These are phyloP conservation scores for Penicillium ochrochloron DNA, from an alignment of 495 filamentous ascomycete genomes.

Conservation along the genomic window DNA sequence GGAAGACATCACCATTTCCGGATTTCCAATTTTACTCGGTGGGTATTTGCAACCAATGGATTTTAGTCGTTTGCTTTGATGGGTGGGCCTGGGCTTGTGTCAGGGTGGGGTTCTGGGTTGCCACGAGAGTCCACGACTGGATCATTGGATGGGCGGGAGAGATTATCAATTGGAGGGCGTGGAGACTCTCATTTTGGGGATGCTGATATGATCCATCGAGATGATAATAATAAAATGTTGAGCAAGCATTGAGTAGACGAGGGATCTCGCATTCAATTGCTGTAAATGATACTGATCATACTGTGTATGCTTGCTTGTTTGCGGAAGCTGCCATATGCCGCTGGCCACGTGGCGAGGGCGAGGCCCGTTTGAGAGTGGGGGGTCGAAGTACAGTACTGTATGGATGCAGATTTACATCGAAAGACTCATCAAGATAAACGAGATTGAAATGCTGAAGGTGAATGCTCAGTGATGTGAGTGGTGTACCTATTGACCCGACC, in stretches of 20 bases:
- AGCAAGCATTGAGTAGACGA: too few relatives aligned
- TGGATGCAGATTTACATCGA: too few relatives aligned
- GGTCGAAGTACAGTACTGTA: too few relatives aligned
- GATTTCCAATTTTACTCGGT: background rate
- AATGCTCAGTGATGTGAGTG: too few relatives aligned
- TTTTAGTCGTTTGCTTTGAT: background rate
- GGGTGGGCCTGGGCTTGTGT: constrained; percentile 2
- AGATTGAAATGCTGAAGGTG: too few relatives aligned
- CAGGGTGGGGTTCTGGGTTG: background rate
- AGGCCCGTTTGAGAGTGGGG: background rate
- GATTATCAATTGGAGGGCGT: background rate
- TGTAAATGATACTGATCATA: too few relatives aligned
- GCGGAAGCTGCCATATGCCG: constrained; percentile 4
- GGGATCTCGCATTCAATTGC: too few relatives aligned
- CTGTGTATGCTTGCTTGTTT: background rate
- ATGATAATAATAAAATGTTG: too few relatives aligned
- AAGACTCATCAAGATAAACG: too few relatives aligned
- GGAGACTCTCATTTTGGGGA: background rate
- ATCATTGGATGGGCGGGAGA: background rate
- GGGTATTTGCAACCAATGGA: background rate
- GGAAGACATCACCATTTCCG: constrained; percentile 3
- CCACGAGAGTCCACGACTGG: background rate
- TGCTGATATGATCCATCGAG: background rate
- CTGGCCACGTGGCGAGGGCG: background rate
- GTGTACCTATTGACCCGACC: background rate